Conservation (phyloP, 352 stramenopile genomes). For the Phytophthora cajani region DNA sequence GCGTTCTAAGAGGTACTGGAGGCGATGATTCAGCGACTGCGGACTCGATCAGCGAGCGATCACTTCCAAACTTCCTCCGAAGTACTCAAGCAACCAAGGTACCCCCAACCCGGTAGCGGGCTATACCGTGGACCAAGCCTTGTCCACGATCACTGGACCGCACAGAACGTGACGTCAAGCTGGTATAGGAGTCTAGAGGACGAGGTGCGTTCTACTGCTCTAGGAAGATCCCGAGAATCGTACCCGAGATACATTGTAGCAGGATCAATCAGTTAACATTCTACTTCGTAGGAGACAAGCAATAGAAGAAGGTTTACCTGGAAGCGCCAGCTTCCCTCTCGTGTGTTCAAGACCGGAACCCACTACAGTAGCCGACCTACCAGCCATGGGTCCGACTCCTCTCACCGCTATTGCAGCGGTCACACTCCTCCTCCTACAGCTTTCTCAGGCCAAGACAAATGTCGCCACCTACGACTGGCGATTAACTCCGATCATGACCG, state of each 20-base stretch:
- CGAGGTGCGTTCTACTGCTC: neutral
- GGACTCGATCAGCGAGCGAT: neutral
- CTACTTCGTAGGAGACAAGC: neutral
- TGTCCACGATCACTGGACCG: too few species aligned
- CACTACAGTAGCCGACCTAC: neutral
- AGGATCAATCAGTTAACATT: neutral
- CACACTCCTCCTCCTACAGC: neutral
- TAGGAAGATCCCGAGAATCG: too few species aligned
- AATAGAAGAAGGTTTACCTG: constrained; percentile 1
- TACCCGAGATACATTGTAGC: neutral
- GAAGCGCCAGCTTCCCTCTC: neutral
- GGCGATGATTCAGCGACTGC: neutral
- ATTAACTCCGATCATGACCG: neutral
- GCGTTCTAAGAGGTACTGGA: neutral
- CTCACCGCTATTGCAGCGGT: neutral
- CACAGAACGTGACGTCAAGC: neutral
- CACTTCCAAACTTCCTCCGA: neutral
- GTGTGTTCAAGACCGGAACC: too few species aligned
- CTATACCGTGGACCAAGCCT: neutral
- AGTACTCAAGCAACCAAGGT: neutral
- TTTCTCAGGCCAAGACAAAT: neutral
- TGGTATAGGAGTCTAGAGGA: neutral
- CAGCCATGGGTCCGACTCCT: neutral
- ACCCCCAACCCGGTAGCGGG: neutral
- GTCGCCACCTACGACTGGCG: neutral